phyloP scores from a whole-genome alignment of 2,329 filamentous ascomycete genomes.

The Hawksworthiomyces lignivorus region DNA sequence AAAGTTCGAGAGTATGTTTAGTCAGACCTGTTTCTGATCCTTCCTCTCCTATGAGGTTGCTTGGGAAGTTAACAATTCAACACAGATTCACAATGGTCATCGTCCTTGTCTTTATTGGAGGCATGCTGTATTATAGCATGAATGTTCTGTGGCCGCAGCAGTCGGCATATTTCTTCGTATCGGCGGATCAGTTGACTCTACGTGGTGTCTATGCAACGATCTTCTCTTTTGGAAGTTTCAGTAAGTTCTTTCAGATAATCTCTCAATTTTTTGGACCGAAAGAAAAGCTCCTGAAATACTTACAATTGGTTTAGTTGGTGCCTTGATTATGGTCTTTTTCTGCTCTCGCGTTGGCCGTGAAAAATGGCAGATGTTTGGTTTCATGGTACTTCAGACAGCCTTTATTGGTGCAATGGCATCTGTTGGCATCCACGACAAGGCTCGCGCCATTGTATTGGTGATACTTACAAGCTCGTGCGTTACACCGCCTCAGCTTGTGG shows the following conservation, averaged over 20 bases:
- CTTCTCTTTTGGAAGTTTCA: conserved; percentile 21
- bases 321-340: conserved; percentile 19
- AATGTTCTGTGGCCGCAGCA: conserved; percentile 23
- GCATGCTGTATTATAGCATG: conserved; percentile 24
- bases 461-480: conserved; percentile 21
- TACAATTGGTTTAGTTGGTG: conserved; percentile 1
- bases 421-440: conserved; percentile 23
- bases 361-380: conserved; percentile 27
- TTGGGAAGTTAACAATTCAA: too few relatives aligned
- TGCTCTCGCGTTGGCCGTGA: conserved; percentile 24
- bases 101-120: conserved; percentile 22
- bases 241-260: neutral
- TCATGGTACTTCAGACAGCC: conserved; percentile 24
- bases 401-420: conserved; percentile 27
- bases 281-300: too few relatives aligned
- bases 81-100: conserved; percentile 16
- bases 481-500: conserved; percentile 23
- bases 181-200: conserved; percentile 11
- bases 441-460: conserved; percentile 25
- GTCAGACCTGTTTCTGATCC: neutral
- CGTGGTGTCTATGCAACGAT: conserved; percentile 21
- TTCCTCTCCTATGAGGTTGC: conserved; percentile 9
- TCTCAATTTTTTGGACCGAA: neutral
- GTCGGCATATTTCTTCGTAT: conserved; percentile 34
- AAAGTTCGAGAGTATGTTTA: conserved; percentile 6